Base-by-base conservation (phyloP, 176 grass and related monocot species). In the Tillandsia leiboldiana region DNA sequence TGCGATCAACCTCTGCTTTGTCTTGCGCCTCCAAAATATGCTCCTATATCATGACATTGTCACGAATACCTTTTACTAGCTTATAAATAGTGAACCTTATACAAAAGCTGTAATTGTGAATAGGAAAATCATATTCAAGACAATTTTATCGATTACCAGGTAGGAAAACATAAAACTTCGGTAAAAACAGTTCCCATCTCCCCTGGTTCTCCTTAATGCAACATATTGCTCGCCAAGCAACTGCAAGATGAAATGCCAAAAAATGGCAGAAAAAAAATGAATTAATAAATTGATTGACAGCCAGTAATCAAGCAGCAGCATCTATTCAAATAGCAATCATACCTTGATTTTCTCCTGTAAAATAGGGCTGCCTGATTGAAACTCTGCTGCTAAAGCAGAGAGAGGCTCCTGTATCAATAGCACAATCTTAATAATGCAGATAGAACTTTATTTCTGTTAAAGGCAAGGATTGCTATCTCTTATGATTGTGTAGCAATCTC, bases 111-210 rank as follows among this genome's bases (percentile, higher is more conserved):
- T 13, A 2, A 56, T 7, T 49, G 78, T 64, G 67, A 65, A 72
- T 23, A 20, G 12, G 42, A 11, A 61, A 26, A 49, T 10, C 11
- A 22, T 53, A 59, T 56, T 72, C 9, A 64, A 13, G 3, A 48
- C 26, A 51, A 65, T 11, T 50, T 65, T 65, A 64, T 65, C 48
- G 51, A 59, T 59, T 88, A 99, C 95, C 80, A 99, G 71, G 81
- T 99, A 99, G 51, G 95, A 99, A 77, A 93, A 99, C 95, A 99
- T 99, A 83, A 99, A 99, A 77, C 95, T 73, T 81, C 95, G 90
- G 80, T 88, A 99, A 75, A 99, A 99, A 71, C 95, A 99, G 75
- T 93, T 99, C 70, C 95, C 95, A 80, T 99, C 95, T 73, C 95
- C 95, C 29, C 95, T 78, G 58, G 90, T 90, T 73, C 95, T 73